Conservation (phyloP, 108 stramenopile genomes). For the Fragilariopsis cylindrus region DNA sequence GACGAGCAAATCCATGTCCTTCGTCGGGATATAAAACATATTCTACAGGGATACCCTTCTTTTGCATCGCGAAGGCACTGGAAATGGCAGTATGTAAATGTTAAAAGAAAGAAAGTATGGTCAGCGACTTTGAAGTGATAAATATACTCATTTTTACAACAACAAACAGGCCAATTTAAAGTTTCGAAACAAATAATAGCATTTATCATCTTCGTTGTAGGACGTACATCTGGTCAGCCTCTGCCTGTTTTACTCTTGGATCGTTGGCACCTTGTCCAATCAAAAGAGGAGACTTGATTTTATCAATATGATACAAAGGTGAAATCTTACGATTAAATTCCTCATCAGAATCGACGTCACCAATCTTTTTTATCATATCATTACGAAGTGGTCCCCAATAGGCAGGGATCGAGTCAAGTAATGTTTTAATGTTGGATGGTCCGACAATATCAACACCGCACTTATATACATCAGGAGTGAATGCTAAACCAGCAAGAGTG, state of each 20-base stretch:
- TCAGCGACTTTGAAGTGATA: not conserved
- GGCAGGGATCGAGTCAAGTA: constrained; percentile 54
- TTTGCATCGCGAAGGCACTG: constrained; percentile 51
- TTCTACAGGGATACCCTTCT: constrained; percentile 66
- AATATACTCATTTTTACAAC: not conserved
- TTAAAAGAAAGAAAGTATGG: not conserved
- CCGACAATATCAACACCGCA: constrained; percentile 73
- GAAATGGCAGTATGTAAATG: no score
- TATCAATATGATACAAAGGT: constrained; percentile 66
- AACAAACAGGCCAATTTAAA: not conserved
- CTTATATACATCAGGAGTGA: constrained; percentile 64
- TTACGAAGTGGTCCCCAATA: constrained; percentile 70
- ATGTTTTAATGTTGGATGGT: constrained; percentile 63
- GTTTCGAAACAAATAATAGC: no score
- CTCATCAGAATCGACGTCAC: constrained; percentile 61
- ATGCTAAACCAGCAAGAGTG: constrained; percentile 58
- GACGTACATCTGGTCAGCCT: constrained; percentile 55
- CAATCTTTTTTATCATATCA: constrained; percentile 58
- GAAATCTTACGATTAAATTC: constrained; percentile 65
- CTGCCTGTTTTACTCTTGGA: constrained; percentile 65
- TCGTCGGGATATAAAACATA: constrained; percentile 71
- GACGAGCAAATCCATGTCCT: constrained; percentile 63
- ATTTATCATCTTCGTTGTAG: no score
- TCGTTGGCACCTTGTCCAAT: constrained; percentile 74
- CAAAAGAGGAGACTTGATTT: constrained; percentile 62